Conservation (phyloP, 371 early-diverging fungal genomes). For the Blakeslea trispora region DNA sequence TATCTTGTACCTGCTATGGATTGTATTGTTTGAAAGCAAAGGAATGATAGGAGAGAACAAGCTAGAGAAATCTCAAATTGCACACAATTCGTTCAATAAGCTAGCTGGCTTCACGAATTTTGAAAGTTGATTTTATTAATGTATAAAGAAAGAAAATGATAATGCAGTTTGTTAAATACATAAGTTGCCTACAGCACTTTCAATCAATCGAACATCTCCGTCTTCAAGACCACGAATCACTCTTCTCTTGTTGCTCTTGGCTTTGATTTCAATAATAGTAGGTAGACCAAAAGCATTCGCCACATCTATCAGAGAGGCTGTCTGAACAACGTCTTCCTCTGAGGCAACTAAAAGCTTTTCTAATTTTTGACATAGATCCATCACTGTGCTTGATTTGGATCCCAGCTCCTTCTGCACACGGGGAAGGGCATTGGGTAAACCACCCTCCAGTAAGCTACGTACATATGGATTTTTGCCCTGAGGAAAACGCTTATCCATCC, state of each 20-base stretch:
- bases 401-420: constrained; percentile 4
- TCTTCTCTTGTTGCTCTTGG: constrained; percentile 39
- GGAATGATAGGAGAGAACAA: too few species aligned
- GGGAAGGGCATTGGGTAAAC: constrained; percentile 5
- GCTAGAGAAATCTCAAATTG: too few species aligned
- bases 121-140: neutral
- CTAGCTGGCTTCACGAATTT: too few species aligned
- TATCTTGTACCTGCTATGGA: too few species aligned
- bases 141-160: too few species aligned
- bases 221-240: constrained; percentile 48
- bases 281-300: constrained; percentile 32
- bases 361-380: constrained; percentile 16
- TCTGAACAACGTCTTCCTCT: constrained; percentile 15
- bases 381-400: neutral
- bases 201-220: constrained; percentile 49
- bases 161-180: constrained; percentile 15
- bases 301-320: constrained; percentile 10
- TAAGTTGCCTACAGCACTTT: constrained; percentile 43
- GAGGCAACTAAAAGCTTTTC: constrained; percentile 17
- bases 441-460: constrained; percentile 9
- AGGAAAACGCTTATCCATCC: constrained; percentile 42
- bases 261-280: constrained; percentile 21
- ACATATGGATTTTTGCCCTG: constrained; percentile 26
- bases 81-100: too few species aligned
- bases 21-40: too few species aligned